phyloP scores from a whole-genome alignment of 2,329 filamentous ascomycete genomes.

The Xylariaceae sp. region DNA sequence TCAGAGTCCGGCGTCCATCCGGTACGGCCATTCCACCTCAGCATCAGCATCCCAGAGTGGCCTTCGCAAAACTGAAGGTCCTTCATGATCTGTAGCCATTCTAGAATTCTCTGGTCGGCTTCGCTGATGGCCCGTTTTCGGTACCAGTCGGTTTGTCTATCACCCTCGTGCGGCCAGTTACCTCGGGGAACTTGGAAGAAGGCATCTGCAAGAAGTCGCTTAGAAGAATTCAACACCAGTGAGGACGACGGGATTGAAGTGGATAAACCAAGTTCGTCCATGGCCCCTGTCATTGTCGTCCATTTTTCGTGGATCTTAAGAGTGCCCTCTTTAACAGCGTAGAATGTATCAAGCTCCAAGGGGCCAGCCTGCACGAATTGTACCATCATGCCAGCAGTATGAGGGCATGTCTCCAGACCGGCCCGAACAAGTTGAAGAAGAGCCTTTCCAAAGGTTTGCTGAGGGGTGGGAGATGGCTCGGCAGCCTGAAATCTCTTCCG shows the following conservation, averaged over 20 bases:
- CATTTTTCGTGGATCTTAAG: conserved; percentile 21
- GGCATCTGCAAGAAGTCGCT: conserved; percentile 10
- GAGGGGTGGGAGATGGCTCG: background rate
- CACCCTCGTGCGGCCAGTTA: background rate
- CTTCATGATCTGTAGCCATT: conserved; percentile 6
- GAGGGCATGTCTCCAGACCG: conserved; percentile 2
- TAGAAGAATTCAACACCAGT: conserved; percentile 1
- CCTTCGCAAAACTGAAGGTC: background rate
- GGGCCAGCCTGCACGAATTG: conserved; percentile 7
- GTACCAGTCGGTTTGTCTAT: background rate
- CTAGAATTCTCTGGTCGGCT: conserved; percentile 8
- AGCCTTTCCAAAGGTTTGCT: background rate
- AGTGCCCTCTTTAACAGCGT: background rate
- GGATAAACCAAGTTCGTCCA: conserved; percentile 3
- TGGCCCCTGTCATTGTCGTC: conserved; percentile 2
- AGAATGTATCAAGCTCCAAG: conserved; percentile 7
- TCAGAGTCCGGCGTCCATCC: conserved; percentile 1
- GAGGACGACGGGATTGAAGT: background rate
- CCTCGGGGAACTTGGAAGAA: conserved; percentile 6
- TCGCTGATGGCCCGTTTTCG: conserved; percentile 2
- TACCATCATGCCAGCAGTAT: background rate
- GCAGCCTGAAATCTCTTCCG: conserved; percentile 14
- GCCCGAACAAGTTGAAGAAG: conserved; percentile 8
- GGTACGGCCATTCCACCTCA: conserved; percentile 3
- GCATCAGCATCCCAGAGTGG: background rate